phyloP scores from a whole-genome alignment of 129 eudicot genomes.

The Dittrichia graveolens region DNA sequence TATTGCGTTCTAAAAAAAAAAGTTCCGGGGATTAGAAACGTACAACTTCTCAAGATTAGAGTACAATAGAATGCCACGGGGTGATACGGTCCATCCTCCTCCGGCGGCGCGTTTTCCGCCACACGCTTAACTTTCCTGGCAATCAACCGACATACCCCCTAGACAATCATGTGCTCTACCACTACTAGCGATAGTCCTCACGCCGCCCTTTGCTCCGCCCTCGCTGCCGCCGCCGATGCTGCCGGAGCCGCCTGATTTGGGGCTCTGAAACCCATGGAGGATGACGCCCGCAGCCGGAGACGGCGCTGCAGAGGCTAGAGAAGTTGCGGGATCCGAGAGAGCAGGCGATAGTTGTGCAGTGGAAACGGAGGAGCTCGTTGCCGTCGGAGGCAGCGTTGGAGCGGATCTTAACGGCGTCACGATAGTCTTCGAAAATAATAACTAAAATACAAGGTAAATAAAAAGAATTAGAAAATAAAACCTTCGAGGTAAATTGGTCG shows the following conservation, averaged over 20 bases:
- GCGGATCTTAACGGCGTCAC: conserved; percentile 68
- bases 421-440: conserved; percentile 91
- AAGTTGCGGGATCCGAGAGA: conserved; percentile 71
- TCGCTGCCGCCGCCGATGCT: conserved; percentile 35
- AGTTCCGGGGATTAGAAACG: conserved; percentile 83
- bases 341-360: conserved; percentile 75
- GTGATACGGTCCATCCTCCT: conserved; percentile 62
- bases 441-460: too few relatives aligned
- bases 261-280: conserved; percentile 59
- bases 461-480: too few relatives aligned
- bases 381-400: conserved; percentile 70
- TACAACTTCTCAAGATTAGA: conserved; percentile 85
- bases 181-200: conserved; percentile 81
- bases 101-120: conserved; percentile 40
- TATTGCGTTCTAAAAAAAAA: too few relatives aligned
- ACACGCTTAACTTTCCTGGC: conserved; percentile 67
- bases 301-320: conserved; percentile 63
- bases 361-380: conserved; percentile 91
- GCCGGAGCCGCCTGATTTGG: conserved; percentile 30
- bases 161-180: conserved; percentile 84
- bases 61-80: conserved; percentile 73
- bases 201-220: conserved; percentile 45
- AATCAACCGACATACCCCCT: conserved; percentile 75
- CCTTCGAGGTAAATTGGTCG: too few relatives aligned
- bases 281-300: conserved; percentile 68